Base-by-base conservation (phyloP, 2,329 filamentous ascomycete genomes). In the Diaporthe sp. region DNA sequence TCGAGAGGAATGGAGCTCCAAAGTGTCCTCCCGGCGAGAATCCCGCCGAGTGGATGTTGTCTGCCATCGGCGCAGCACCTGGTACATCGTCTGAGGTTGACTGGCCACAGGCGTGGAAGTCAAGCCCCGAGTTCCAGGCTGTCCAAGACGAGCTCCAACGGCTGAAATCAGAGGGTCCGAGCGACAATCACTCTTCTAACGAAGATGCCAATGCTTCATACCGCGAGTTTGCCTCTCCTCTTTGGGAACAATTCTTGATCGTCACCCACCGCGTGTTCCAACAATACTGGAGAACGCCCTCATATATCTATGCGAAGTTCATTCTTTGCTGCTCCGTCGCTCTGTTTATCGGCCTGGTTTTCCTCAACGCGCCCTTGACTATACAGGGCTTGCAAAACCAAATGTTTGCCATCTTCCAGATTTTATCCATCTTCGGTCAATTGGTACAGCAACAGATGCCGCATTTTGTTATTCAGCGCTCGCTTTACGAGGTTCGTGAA, bases 221-320 rank as follows among this genome's bases (percentile, higher is more conserved):
- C 83, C 89, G 91, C 76, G 94, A 97, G 82, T 97, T 97, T 76
- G 95, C 95, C 4, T 94, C 94, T 7, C 90, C 93, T 0, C 95
- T 97, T 81, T 80, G 78, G 54, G 80, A 86, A 10, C 95, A 98
- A 83, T 85, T 96, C 55, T 85, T 84, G 73, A 88, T 92, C 80
- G 94, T 95, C 73, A 89, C 91, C 25, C 82, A 89, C 77, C 94
- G 95, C 80, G 93, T 97, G 35, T 97, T 97, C 87, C 90, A 96
- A 81, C 95, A 97, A 82, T 97, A 97, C 88, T 97, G 95, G 95
- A 93, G 95, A 75, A 96, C 92, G 0, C 95, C 95, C 0, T 89
- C 92, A 7, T 97, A 97, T 86, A 96, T 98, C 83, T 97, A 96
- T 86, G 92, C 94, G 79, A 97, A 97, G 87, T 82, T 88, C 0